Conservation (phyloP, 352 stramenopile species). For the Pythium scleroteichum region DNA sequence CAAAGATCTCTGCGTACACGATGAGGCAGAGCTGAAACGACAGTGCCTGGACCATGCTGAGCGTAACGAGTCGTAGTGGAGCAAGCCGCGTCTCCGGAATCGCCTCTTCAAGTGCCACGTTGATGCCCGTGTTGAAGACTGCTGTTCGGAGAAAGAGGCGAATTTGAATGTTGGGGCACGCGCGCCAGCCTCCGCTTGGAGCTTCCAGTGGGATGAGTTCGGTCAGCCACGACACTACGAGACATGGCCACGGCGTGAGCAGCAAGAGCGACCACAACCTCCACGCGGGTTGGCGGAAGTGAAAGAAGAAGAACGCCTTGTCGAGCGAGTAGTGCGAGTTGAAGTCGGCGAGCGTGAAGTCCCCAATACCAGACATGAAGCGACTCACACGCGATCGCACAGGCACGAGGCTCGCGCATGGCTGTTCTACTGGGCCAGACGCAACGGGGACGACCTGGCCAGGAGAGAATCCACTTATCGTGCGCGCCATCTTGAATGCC, state of each 20-base stretch:
- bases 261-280: neutral
- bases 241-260: conserved; percentile 1
- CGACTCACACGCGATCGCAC: too few relatives aligned
- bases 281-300: neutral
- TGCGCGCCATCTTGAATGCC: too few relatives aligned
- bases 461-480: too few relatives aligned
- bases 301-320: conserved; percentile 7
- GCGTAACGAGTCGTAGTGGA: conserved; percentile 14
- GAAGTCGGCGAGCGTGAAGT: conserved; percentile 12
- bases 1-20: conserved; percentile 12
- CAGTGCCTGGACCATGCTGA: conserved; percentile 15
- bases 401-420: too few relatives aligned
- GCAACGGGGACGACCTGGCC: too few relatives aligned
- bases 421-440: too few relatives aligned
- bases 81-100: conserved; percentile 30
- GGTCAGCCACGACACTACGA: conserved; percentile 2
- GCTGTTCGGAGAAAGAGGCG: conserved; percentile 30
- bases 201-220: conserved; percentile 15
- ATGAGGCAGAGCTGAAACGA: conserved; percentile 26
- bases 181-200: conserved; percentile 7
- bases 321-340: conserved; percentile 7
- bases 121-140: conserved; percentile 20
- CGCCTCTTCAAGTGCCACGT: conserved; percentile 24
- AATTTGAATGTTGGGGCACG: conserved; percentile 26
- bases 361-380: neutral